Base-by-base conservation (phyloP, 345 rosid species). In the Citrus hindsii region DNA sequence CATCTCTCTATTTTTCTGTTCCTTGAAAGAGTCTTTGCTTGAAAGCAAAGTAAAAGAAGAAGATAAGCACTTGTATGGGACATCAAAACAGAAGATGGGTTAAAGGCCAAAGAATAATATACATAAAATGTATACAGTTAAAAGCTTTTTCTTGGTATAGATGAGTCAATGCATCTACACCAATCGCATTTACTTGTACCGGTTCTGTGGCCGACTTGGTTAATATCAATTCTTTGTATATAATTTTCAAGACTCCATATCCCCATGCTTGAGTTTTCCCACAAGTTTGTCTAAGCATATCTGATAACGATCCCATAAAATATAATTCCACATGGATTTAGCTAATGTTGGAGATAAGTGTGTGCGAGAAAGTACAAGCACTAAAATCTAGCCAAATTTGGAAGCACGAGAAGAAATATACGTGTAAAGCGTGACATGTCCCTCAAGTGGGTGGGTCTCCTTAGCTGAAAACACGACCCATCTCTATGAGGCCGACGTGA, bases 1-100 rank as follows among this genome's bases (percentile, higher is more conserved):
- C 79, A 69, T 63, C 69, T 82, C 71, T 80, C 65, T 38, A 58
- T 74, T 77, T 76, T 67, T 21, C 86, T 76, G 85, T 51, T 81
- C 80, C 86, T 81, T 84, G 84, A 83, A 80, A 76, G 77, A 65
- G 53, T 73, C 93, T 88, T 90, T 74, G 81, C 92, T 90, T 93
- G 80, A 74, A 87, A 90, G 94, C 90, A 55, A 90, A 86, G 95
- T 71, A 79, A 71, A n/a, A 64, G 73, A 46, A 40, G 55, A 8
- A 46, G 37, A n/a, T 51, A 12, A 64, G 63, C 46, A 7, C 63
- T 33, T 21, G 24, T 1, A 9, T 48, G 66, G 0, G 51, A 46
- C 40, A 14, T 40, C 18, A 19, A 66, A 40, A 30, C 60, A 40
- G 42, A 33, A 35, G 66, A 69, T 37, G 27, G 46, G 46, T 12